Conservation (phyloP, 805 yeast genomes). For the Yarrowia porcina region DNA sequence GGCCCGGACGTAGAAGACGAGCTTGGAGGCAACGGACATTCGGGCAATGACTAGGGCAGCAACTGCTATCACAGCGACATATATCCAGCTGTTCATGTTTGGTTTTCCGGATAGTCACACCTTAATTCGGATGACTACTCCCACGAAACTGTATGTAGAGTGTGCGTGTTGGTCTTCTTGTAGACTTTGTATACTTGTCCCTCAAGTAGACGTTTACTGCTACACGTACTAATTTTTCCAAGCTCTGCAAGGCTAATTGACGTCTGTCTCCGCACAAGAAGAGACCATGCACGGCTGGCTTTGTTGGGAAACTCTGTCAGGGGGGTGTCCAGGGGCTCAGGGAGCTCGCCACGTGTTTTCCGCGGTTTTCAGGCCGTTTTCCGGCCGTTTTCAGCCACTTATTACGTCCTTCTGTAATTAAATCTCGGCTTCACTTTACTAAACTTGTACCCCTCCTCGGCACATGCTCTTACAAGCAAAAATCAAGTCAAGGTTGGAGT, state of each 20-base stretch:
- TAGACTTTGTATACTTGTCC: too few relatives aligned
- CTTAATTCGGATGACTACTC: constrained; percentile 3
- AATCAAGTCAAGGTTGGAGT: background rate
- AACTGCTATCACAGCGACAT: constrained; percentile 13
- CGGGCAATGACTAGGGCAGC: background rate
- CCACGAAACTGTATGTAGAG: too few relatives aligned
- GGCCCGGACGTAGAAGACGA: constrained; percentile 17
- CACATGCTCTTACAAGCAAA: too few relatives aligned
- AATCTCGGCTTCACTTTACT: background rate
- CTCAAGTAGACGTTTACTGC: too few relatives aligned
- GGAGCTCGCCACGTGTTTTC: background rate
- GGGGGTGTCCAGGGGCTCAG: background rate
- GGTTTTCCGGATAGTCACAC: background rate
- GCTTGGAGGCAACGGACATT: constrained; percentile 23
- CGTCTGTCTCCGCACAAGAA: background rate
- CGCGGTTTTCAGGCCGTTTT: too few relatives aligned
- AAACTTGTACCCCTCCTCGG: too few relatives aligned
- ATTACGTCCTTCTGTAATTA: background rate
- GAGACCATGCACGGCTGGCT: background rate
- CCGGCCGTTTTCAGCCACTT: too few relatives aligned
- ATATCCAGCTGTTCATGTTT: constrained; percentile 26
- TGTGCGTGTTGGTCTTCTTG: too few relatives aligned
- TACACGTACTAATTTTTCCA: background rate
- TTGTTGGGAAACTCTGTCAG: constrained; percentile 19
- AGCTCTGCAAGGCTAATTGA: background rate